Percentiles rank a stretch among this genome's conserved stretches.
Conservation (phyloP, 306 rosid species). For the Malus sylvestris region DNA sequence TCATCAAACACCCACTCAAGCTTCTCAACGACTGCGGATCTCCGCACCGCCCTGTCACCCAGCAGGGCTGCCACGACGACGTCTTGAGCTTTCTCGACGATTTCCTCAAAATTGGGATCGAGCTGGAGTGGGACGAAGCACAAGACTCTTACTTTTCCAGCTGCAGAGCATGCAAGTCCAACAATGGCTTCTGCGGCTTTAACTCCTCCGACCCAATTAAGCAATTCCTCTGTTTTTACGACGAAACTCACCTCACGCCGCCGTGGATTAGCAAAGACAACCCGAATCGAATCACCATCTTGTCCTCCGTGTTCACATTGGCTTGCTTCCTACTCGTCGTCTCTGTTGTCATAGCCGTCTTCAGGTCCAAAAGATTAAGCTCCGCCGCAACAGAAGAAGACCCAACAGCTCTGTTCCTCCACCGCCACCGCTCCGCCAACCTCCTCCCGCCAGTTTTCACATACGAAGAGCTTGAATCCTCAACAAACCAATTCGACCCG, state of each 20-base stretch:
- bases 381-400: constrained; percentile 43
- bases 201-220: constrained; percentile 49
- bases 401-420: constrained; percentile 68
- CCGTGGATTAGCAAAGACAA: constrained; percentile 39
- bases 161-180: constrained; percentile 43
- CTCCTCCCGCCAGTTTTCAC: constrained; percentile 83
- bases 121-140: constrained; percentile 67
- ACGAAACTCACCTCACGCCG: constrained; percentile 30
- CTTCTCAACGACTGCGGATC: constrained; percentile 50
- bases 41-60: constrained; percentile 26
- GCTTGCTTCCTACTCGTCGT: constrained; percentile 35
- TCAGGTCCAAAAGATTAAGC: constrained; percentile 35
- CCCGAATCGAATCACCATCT: constrained; percentile 28
- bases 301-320: constrained; percentile 30
- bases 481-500: constrained; percentile 68
- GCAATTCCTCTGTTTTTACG: constrained; percentile 45
- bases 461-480: constrained; percentile 60
- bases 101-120: constrained; percentile 38
- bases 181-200: constrained; percentile 63
- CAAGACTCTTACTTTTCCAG: constrained; percentile 52
- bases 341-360: constrained; percentile 12
- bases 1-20: constrained; percentile 47
- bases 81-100: constrained; percentile 48
- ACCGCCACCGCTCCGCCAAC: constrained; percentile 51
- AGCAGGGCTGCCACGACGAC: constrained; percentile 52